These are phyloP conservation scores for Rhizophagus sp. DNA, from an alignment of 192 early-diverging fungal genomes.

Conservation along the genomic window DNA sequence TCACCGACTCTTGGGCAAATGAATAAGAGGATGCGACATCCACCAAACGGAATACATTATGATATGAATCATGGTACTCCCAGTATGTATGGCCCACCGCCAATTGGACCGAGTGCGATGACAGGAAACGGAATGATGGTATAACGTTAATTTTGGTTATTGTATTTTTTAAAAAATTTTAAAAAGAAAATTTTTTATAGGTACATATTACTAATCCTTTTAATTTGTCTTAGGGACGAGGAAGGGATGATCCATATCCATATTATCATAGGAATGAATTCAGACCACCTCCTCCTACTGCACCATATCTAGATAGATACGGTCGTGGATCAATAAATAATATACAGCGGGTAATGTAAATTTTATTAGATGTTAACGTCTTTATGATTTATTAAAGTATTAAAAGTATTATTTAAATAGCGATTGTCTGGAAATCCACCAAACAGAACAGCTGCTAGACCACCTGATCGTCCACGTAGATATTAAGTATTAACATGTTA, in stretches of 20 bases:
- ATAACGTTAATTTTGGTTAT: neutral
- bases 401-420: neutral
- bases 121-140: conserved; percentile 15
- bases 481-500: neutral
- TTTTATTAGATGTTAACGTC: neutral
- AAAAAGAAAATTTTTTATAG: neutral
- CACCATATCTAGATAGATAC: conserved; percentile 5
- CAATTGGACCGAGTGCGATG: conserved; percentile 6
- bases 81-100: conserved; percentile 8
- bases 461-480: conserved; percentile 8
- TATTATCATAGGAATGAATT: conserved; percentile 17
- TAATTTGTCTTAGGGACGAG: conserved; percentile 10
- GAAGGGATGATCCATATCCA: conserved; percentile 3
- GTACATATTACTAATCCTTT: neutral
- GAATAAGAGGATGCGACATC: neutral
- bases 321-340: conserved; percentile 10
- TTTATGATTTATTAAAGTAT: neutral
- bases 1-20: neutral
- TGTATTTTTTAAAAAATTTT: neutral
- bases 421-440: neutral
- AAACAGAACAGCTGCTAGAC: neutral
- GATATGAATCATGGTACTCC: neutral
- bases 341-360: neutral
- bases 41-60: conserved; percentile 5
- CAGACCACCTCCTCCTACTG: conserved; percentile 1